These are phyloP conservation scores for Penicillium sp. DNA, from an alignment of 2,329 filamentous ascomycete species.

Conservation along the genomic window DNA sequence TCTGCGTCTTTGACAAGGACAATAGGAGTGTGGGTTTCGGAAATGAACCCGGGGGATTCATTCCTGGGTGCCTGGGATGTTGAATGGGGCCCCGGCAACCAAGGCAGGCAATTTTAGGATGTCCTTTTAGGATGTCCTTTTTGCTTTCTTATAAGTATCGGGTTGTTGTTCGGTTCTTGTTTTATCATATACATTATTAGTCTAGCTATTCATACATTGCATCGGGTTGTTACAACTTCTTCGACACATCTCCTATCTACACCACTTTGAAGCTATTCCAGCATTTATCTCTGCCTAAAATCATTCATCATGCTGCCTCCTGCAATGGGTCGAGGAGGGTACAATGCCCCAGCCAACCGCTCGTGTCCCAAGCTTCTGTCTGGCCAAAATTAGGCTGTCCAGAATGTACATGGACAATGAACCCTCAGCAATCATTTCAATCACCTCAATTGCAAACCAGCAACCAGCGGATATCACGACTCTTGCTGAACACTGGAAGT, in stretches of 20 bases:
- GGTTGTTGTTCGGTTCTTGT: not conserved
- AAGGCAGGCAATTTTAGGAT: constrained; percentile 9
- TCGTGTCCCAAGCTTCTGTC: not conserved
- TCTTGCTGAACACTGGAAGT: not conserved
- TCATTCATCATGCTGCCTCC: not conserved
- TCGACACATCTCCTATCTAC: not conserved
- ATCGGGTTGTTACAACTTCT: not conserved
- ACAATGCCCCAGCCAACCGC: constrained; percentile 27
- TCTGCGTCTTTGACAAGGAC: constrained; percentile 1
- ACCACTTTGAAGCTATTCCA: not conserved
- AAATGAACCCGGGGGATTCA: not conserved
- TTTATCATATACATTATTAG: not conserved
- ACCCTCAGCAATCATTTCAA: not conserved
- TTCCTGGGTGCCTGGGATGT: constrained; percentile 9
- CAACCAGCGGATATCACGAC: not conserved
- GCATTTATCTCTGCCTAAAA: not conserved
- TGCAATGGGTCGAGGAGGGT: constrained; percentile 41
- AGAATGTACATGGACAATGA: not conserved
- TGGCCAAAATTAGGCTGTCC: not conserved
- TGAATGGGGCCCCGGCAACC: constrained; percentile 5
- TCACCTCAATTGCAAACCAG: not conserved
- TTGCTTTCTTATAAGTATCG: not conserved
- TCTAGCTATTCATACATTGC: constrained; percentile 7
- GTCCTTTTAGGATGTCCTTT: not conserved
- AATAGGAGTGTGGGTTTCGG: not conserved